These are phyloP conservation scores for Podospora pseudopauciseta DNA, from an alignment of 495 filamentous ascomycete species.

Conservation along the genomic window DNA sequence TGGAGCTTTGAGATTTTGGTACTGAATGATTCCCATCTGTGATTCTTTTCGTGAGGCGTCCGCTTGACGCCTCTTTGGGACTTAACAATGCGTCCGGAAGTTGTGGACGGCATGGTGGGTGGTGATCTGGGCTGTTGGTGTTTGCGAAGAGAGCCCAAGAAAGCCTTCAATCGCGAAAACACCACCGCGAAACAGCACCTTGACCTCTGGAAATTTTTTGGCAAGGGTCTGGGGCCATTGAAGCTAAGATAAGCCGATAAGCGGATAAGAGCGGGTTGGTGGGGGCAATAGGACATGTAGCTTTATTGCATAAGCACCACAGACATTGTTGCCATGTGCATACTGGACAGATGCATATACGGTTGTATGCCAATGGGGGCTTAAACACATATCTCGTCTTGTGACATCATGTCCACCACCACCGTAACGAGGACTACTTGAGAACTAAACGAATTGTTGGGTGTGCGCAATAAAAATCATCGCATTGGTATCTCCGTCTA, in stretches of 20 bases:
- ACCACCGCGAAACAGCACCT: background rate
- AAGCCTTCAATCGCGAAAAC: slow-evolving; percentile 11
- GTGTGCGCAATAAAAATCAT: background rate
- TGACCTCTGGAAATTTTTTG: slow-evolving; percentile 28
- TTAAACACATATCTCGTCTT: too few relatives aligned
- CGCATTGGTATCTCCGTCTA: background rate
- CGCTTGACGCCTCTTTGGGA: slow-evolving; percentile 60
- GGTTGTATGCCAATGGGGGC: background rate
- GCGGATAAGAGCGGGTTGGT: slow-evolving; percentile 26
- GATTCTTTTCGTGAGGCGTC: slow-evolving; percentile 72
- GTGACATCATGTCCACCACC: too few relatives aligned
- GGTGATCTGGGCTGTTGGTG: slow-evolving; percentile 15
- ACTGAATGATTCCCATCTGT: slow-evolving; percentile 89
- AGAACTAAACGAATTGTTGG: background rate
- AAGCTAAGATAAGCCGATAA: slow-evolving; percentile 30
- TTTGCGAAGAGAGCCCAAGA: background rate
- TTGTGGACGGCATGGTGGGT: slow-evolving; percentile 50
- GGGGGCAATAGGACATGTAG: background rate
- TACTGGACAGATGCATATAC: background rate
- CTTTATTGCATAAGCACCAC: background rate
- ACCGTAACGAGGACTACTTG: background rate
- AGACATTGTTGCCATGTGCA: too few relatives aligned
- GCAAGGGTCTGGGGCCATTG: slow-evolving; percentile 20
- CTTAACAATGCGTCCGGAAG: slow-evolving; percentile 62
- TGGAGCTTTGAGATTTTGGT: slow-evolving; percentile 87